Evolutionary conservation across 2,329 filamentous ascomycete species (phyloP), one percentile per base, ranked within the genome.

Genomic region (Ophiostoma sp.): DNA sequence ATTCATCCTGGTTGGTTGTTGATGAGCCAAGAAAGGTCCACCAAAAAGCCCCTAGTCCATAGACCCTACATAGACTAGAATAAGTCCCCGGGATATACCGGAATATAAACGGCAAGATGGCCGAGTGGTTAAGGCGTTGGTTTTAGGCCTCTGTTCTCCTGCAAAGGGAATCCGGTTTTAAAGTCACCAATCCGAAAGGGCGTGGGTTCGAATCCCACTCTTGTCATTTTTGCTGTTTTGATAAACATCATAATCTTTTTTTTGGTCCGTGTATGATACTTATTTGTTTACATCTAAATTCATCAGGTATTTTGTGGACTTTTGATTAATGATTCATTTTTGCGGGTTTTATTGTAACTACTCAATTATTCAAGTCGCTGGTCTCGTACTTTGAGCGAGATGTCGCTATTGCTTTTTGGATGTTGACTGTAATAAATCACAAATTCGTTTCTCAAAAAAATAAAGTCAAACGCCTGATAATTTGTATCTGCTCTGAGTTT

Each of bases 51-150:
- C 9, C 15, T n/a, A n/a, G 6, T 6, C 4, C 9, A 2, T 8
- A 5, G 12, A 3, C 9, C 28, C 66, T 69, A 36, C 17, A 69
- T 69, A 69, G 15, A 5, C 19, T 12, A 3, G 5, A 39, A 33
- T 52, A 52, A 9, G 9, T 45, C 12, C 28, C 42, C 75, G 75
- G 75, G 71, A 76, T 50, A 69, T 66, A 59, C 61, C 73, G 73
- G 75, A 74, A 70, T 48, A 19, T 19, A 11, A 36, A 59, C 33
- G 76, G 76, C 76, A 77, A 77, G 76, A 77, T 77, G 76, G 76
- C 76, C 76, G 76, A 77, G 76, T 76, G 76, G 76, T 77, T 77
- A 77, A 77, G 76, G 76, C 76, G 76, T 77, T 77, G 76, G 76
- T 76, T 77, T 77, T 77, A 77, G 76, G 76, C 73, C 39, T 33